Base-by-base conservation (phyloP, 768 basidiomycete species). In the Leccinum barrowsii region DNA sequence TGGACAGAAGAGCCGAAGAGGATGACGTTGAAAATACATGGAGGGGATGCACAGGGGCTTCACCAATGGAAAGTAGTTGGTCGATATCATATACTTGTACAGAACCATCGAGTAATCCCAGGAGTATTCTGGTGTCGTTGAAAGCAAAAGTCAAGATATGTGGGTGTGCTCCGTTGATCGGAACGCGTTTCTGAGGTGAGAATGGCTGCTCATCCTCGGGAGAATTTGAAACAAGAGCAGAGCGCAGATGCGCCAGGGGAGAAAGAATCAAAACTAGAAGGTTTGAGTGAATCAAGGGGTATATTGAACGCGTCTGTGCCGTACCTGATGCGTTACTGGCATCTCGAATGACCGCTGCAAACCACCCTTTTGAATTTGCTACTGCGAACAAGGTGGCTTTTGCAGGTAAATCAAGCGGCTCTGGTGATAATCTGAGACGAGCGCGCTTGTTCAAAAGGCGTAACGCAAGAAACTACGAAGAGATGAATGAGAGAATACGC, bases 361-460 rank as follows among this genome's bases (percentile, higher is more conserved):
- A 92, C 84, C 85, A 91, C 28, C 83, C 86, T 61, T 76, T 80
- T 12, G 76, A 72, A 66, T 85, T 88, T 3, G 85, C 78, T 3
- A 81, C 76, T 4, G 84, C 79, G 62, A 92, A 82, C 17, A 87
- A 75, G 54, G 73, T 78, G 42, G 80, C 82, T 24, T 79, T 77
- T 6, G 79, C 72, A 2, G 76, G 74, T 21, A 80, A 73, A 61
- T 78, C 73, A 28, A 86, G 70, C 1, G 79, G 74, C 17, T 79
- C 65, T 1, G 78, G 73, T 13, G 90, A 92, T 7, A 92, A 69
- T 51, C 79, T 77, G 46, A 89, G 76, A 61, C 90, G 86, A 35
- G 82, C 74, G 52, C 84, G 82, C 67, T 88, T 91, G 64, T 82
- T 81, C 22, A 83, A 58, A 10, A 78, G 71, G 17, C 72, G 70